Conservation (phyloP, 2,329 filamentous ascomycete species). For the Berkeleyomyces basicola region DNA sequence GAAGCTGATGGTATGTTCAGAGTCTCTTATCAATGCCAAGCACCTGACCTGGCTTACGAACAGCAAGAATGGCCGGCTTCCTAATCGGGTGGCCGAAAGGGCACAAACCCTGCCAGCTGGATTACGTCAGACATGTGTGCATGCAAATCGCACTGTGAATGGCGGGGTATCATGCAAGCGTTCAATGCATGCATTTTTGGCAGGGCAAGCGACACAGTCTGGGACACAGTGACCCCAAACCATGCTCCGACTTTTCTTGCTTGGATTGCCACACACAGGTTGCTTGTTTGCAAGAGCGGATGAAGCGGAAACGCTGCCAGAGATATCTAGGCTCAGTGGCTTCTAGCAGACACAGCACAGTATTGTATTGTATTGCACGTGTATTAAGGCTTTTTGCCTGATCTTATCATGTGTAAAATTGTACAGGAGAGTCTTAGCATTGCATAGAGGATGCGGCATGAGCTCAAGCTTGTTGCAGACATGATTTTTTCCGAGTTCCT, state of each 20-base stretch:
- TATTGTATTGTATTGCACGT: too few species aligned
- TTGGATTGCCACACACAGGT: background rate
- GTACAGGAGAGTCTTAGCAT: too few species aligned
- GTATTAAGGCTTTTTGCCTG: too few species aligned
- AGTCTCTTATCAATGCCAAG: background rate
- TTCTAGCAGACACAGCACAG: too few species aligned
- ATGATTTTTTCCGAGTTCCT: too few species aligned
- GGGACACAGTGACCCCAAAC: background rate
- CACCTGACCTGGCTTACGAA: background rate
- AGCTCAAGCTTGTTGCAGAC: too few species aligned
- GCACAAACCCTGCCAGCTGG: constrained; percentile 7
- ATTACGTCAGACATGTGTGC: constrained; percentile 11
- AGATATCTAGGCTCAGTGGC: background rate
- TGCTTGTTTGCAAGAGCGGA: background rate
- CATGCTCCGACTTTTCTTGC: background rate
- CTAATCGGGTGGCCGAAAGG: constrained; percentile 1
- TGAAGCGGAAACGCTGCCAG: background rate
- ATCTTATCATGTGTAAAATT: too few species aligned
- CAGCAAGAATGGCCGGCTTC: background rate
- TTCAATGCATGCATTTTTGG: constrained; percentile 9
- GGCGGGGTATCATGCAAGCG: background rate
- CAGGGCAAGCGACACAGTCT: constrained; percentile 1
- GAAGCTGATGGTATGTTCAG: background rate
- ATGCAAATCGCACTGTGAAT: background rate
- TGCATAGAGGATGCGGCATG: too few species aligned